A percentile compares a stretch with the other conserved stretches of the same genome.
Conservation (phyloP, 306 rosid species). For the Trifolium repens region DNA sequence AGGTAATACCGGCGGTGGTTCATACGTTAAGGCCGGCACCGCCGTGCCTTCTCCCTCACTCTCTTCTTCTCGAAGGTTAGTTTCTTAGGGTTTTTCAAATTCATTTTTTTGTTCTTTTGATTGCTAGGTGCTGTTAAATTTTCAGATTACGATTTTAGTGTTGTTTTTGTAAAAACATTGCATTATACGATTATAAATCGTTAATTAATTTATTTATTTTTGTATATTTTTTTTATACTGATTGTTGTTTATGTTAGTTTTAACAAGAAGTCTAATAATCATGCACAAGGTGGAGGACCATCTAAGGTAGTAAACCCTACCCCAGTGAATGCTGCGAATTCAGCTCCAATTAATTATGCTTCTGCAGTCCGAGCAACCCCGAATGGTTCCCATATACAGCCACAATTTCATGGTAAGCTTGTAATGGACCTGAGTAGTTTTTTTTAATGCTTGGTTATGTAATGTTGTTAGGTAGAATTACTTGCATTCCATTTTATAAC, state of each 20-base stretch:
- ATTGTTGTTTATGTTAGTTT: slow-evolving; percentile 55
- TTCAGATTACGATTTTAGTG: too few species aligned
- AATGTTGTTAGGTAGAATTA: not conserved
- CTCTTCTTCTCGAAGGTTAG: slow-evolving; percentile 65
- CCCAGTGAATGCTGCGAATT: slow-evolving; percentile 41
- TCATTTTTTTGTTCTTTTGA: not conserved
- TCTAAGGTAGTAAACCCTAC: slow-evolving; percentile 63
- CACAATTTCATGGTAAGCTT: slow-evolving; percentile 62
- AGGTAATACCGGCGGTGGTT: slow-evolving; percentile 61
- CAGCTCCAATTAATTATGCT: slow-evolving; percentile 56
- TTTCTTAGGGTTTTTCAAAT: slow-evolving; percentile 31
- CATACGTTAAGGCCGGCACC: slow-evolving; percentile 71
- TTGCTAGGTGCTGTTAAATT: too few species aligned
- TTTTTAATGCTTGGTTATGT: not conserved
- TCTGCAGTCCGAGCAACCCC: slow-evolving; percentile 56
- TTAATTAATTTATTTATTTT: not conserved
- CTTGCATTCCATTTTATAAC: slow-evolving; percentile 20
- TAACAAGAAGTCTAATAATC: slow-evolving; percentile 69
- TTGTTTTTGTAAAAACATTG: too few species aligned
- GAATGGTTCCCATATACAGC: slow-evolving; percentile 70
- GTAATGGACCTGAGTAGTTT: not conserved
- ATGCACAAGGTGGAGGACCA: slow-evolving; percentile 87
- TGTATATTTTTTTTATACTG: slow-evolving; percentile 17
- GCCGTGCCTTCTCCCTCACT: slow-evolving; percentile 71
- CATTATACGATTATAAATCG: not conserved